phyloP scores from a whole-genome alignment of 1,139 yeast species.

The Casaregolazyma suthepensis region DNA sequence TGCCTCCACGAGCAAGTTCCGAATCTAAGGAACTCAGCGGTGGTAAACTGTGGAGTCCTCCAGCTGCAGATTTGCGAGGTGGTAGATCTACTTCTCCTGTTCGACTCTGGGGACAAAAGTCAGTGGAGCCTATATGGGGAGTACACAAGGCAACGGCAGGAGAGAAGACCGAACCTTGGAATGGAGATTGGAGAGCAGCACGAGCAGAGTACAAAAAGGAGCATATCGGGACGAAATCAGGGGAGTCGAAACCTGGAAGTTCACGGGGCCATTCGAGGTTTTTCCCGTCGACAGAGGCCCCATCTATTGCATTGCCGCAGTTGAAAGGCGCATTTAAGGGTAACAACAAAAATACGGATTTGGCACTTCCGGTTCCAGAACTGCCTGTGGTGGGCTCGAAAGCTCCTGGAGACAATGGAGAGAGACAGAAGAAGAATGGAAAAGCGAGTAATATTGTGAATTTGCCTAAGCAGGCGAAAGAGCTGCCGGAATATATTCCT shows the following conservation, averaged over 20 bases:
- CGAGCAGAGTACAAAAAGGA: constrained; percentile 3
- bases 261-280: constrained; percentile 17
- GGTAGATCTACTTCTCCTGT: background rate
- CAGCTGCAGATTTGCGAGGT: background rate
- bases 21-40: background rate
- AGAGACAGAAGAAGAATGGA: background rate
- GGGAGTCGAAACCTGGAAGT: background rate
- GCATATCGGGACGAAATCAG: background rate
- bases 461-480: background rate
- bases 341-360: background rate
- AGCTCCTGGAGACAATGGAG: background rate
- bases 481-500: background rate
- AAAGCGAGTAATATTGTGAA: background rate
- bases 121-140: background rate
- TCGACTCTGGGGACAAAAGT: background rate
- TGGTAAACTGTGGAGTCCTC: background rate
- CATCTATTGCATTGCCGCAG: background rate
- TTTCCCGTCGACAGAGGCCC: constrained; percentile 15
- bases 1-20: background rate
- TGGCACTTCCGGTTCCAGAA: constrained; percentile 12
- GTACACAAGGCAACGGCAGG: background rate
- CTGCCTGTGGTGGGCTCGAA: constrained; percentile 11
- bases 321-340: background rate
- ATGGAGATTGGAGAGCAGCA: constrained; percentile 7
- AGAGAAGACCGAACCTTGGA: constrained; percentile 2